A percentile compares a stretch with the other conserved stretches of the same genome.
These are phyloP conservation scores for Colletotrichum sp. DNA, from an alignment of 2,329 filamentous ascomycete genomes.

Conservation along the genomic window DNA sequence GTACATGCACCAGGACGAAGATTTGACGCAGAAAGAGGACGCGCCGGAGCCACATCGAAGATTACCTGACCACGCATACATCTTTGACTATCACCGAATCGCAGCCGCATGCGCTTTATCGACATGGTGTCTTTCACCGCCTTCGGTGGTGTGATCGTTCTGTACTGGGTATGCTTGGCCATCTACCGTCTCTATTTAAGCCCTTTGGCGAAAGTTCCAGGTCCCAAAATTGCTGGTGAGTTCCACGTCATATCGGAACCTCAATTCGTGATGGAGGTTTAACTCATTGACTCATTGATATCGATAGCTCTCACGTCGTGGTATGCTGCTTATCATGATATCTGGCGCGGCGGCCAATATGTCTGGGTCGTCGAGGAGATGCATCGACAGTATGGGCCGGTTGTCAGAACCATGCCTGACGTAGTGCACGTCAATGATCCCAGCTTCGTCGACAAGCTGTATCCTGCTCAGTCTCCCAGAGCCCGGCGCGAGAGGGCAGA, in stretches of 20 bases:
- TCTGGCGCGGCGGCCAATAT: neutral
- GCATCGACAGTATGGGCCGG: neutral
- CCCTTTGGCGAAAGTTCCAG: neutral
- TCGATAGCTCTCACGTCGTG: neutral
- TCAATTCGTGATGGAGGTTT: neutral
- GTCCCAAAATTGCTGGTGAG: neutral
- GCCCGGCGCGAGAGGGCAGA: neutral
- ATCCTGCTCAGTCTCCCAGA: neutral
- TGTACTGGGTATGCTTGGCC: neutral
- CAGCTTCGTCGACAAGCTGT: neutral
- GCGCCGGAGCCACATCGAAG: neutral
- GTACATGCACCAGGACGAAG: neutral
- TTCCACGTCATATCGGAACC: fast-evolving
- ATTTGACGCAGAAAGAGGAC: neutral
- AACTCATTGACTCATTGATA: fast-evolving
- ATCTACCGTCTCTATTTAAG: neutral
- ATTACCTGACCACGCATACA: neutral
- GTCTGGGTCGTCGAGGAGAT: neutral
- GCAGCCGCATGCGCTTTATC: neutral
- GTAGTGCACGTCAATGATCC: neutral
- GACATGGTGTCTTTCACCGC: neutral
- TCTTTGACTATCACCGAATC: neutral
- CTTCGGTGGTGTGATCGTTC: neutral
- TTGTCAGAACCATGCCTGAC: neutral
- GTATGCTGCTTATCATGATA: neutral